Base-by-base conservation (phyloP, 441 rosid species). In the Adansonia rubrostipa region DNA sequence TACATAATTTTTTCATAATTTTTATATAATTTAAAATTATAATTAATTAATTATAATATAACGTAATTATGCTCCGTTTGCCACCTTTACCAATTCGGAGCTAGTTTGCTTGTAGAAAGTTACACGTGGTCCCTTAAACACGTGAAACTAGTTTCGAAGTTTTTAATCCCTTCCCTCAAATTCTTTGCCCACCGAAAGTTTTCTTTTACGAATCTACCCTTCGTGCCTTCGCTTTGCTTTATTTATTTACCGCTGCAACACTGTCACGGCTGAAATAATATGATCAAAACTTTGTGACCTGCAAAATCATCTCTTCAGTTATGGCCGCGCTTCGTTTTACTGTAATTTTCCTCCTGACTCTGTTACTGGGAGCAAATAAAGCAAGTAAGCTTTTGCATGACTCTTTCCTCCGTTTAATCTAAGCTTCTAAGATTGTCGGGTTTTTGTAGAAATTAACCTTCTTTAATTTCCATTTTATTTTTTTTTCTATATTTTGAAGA, bases 301-400 rank as follows among this genome's bases (percentile, higher is more conserved):
- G 40, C 65, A 71, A 72, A 66, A 64, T 14, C 6, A 63, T 48
- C 67, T 40, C 60, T 47, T 73, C 57, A 76, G 56, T 53, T 56
- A 89, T 89, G 92, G 83, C 82, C 36, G 78, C 81, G 61, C 64
- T 79, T 78, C 77, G 19, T 73, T 28, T 4, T 40, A 11, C 66
- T 63, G 24, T 22, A 63, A 3, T 44, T 71, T 76, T 83, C 33
- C 62, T 86, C 9, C 82, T 88, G 28, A 45, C 64, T 66, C 60
- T 80, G 80, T 70, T 71, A n/a, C 73, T 57, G 17, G 19, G 72
- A 54, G 53, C 66, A 40, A 79, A 77, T 58, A 66, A 68, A 9
- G 86, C 85, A 20, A 75, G 92, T 87, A 79, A 84, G 90, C 73
- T 78, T 57, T 44, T 57, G 9, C 58, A n/a, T 14, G 7, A 63